Evolutionary conservation across 768 basidiomycete species (phyloP).

Genomic region (Coprinopsis cinerea): DNA sequence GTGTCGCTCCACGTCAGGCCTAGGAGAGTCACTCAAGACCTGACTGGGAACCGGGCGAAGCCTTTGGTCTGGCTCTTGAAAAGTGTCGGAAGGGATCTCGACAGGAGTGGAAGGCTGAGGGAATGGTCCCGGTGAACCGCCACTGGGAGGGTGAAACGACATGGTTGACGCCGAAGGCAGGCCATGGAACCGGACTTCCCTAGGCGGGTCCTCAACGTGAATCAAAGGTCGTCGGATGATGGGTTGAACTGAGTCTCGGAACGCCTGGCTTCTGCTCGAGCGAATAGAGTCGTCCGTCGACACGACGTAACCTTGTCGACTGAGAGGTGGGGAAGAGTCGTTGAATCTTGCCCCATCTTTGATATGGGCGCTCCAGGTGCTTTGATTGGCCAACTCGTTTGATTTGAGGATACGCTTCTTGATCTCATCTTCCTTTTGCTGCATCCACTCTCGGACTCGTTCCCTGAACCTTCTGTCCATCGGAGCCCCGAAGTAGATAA

Average conservation of each 20-base stretch:
- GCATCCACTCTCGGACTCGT: constrained; percentile 21
- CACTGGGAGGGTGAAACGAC: background rate
- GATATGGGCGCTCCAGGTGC: background rate
- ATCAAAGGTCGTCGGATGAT: background rate
- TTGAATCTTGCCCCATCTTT: background rate
- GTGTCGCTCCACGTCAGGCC: no score
- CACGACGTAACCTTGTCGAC: no score
- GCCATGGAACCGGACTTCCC: background rate
- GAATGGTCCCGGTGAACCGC: no score
- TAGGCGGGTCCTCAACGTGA: background rate
- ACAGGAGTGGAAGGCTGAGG: no score
- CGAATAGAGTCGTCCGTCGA: no score
- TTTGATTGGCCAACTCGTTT: no score
- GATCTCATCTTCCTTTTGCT: background rate
- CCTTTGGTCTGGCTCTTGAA: no score
- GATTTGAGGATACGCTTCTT: background rate
- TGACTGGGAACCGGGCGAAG: no score
- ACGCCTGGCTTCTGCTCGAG: no score
- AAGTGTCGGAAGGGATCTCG: no score
- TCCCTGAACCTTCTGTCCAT: constrained; percentile 30
- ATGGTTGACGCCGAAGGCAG: background rate
- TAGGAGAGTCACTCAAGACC: no score
- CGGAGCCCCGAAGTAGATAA: constrained; percentile 44
- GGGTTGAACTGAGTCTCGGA: no score
- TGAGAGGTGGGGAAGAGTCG: background rate